Evolutionary conservation across 2,329 filamentous ascomycete genomes (phyloP), one percentile per base, ranked within the genome.

Genomic region (Colletotrichum sojae): DNA sequence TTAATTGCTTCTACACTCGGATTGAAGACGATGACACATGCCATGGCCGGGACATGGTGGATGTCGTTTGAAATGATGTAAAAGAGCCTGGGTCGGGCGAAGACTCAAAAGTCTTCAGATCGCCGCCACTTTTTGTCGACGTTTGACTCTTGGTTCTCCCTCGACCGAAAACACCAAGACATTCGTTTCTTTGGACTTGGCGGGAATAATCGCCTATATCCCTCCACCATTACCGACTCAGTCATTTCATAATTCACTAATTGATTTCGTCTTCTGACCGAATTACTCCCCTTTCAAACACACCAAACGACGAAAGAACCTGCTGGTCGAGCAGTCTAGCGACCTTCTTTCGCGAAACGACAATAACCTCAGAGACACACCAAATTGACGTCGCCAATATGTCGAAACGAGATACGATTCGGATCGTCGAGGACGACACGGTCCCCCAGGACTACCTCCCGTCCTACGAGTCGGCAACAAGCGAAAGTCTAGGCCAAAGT

Each of bases 391-490:
- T 39, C 52, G 18, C 27, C 18, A 63, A 27, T 1, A 67, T 67
- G 64, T 63, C 64, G 12, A 63, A 43, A 36, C 52, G 59, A 31
- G 18, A 53, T 8, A 63, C 59, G 0, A 6, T 52, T 22, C 45
- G 22, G 25, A 52, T 63, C 59, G 22, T 63, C 6, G 52, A 57
- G 31, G 59, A 67, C n/a, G 59, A 57, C 20, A 45, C 52, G 0
- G 45, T 63, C 8, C 64, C 58, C 12, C 52, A 67, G 10, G 64
- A 63, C 25, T 63, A 53, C 20, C 64, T 67, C 3, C 64, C 64
- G 20, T 63, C 64, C 15, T 67, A 67, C 18, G 64, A 67, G 25
- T 40, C 64, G 15, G 64, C 59, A 12, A 46, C 57, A 4, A 57
- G 18, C 25, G 59, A 67, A 3, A 48, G 53, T 0, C 46, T 58